Conservation (phyloP, 1,284 basidiomycete species). For the Cutaneotrichosporon sp. region DNA sequence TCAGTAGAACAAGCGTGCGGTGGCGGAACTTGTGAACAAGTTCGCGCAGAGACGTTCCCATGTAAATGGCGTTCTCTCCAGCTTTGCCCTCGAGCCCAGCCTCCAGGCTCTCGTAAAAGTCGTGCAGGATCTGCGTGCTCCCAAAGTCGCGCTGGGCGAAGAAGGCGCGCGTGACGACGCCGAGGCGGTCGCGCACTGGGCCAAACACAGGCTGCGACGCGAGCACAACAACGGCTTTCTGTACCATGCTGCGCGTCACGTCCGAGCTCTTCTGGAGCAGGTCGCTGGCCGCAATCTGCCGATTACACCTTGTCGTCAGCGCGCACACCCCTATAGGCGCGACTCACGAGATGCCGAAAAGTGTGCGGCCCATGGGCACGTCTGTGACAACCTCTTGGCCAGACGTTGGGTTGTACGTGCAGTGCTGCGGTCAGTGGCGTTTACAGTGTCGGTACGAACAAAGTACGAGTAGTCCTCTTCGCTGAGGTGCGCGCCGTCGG, state of each 20-base stretch:
- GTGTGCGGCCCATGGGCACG: constrained; percentile 54
- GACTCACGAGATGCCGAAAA: constrained; percentile 90
- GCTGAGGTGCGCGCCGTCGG: constrained; percentile 91
- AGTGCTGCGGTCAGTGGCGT: constrained; percentile 53
- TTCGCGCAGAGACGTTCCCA: constrained; percentile 78
- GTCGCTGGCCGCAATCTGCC: constrained; percentile 78
- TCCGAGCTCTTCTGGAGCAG: constrained; percentile 77
- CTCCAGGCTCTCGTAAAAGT: constrained; percentile 72
- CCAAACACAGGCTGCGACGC: constrained; percentile 79
- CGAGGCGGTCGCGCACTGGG: constrained; percentile 66
- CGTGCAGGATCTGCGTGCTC: constrained; percentile 73
- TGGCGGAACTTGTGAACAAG: constrained; percentile 91
- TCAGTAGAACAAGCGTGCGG: constrained; percentile 86
- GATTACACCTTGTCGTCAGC: constrained; percentile 67
- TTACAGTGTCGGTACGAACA: constrained; percentile 25
- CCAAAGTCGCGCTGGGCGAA: constrained; percentile 87
- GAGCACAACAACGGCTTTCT: constrained; percentile 94
- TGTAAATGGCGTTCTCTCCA: constrained; percentile 45
- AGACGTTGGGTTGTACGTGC: constrained; percentile 50
- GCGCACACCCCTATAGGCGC: constrained; percentile 13
- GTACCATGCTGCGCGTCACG: constrained; percentile 91
- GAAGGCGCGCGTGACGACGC: constrained; percentile 87
- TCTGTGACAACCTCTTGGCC: constrained; percentile 21
- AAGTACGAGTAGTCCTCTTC: constrained; percentile 97
- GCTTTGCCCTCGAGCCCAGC: constrained; percentile 37